Base-by-base conservation (phyloP, 768 basidiomycete species). In the Russula foetens region DNA sequence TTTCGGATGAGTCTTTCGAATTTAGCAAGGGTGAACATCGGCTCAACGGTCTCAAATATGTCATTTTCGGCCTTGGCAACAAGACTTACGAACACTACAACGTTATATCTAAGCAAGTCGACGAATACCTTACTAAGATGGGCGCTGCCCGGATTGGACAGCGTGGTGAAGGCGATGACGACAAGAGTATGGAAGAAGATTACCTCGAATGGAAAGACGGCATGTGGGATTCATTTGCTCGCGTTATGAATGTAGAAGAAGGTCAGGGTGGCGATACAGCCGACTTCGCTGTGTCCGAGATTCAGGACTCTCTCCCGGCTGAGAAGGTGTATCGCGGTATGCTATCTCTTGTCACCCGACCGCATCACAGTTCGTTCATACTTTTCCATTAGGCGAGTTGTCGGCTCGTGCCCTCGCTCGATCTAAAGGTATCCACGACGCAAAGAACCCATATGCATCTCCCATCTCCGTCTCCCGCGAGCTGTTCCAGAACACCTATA, bases 171-270 rank as follows among this genome's bases (percentile, higher is more conserved):
- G 96, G 96, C 64, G 97, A 99, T 69, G 96, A 99, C 70, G 97
- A 99, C 75, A 97, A 97, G 79, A 93, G 90, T 70, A 98, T 99
- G 95, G 96, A 99, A 72, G 96, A 99, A 76, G 96, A 99, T 73
- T 99, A 98, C 72, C 83, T 99, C 14, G 94, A 92, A 68, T 99
- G 96, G 96, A 99, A 98, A 73, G 96, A 99, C 69, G 81, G 80
- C 67, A 95, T 98, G 94, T 98, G 94, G 90, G 86, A 88, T 19
- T 84, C 85, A 5, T 91, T 98, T 62, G 80, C 93, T n/a, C 72
- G 78, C 57, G 81, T 81, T 23, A 81, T 98, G 81, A 81, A 81
- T 54, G 92, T 97, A 53, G 95, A 98, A 72, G 97, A 98, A 72
- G 96, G 97, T 39, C 94, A 94, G 67, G 92, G 92, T 53, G 94